These are phyloP conservation scores for Periconia macrospinosa DNA, from an alignment of 2,329 filamentous ascomycete genomes.

Conservation along the genomic window DNA sequence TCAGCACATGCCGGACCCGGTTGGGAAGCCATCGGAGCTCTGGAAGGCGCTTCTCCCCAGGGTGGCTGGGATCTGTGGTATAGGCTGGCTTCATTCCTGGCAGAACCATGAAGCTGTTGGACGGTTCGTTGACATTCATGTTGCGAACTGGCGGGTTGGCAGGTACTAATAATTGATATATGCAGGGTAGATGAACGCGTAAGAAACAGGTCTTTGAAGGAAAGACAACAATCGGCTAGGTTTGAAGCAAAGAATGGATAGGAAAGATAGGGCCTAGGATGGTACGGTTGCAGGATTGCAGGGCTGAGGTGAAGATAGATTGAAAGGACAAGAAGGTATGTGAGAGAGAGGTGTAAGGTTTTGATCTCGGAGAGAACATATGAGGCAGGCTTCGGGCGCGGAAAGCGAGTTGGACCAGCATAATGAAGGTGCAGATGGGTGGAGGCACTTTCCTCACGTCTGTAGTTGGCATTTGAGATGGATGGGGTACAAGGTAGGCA, in stretches of 20 bases:
- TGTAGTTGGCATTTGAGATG: no score
- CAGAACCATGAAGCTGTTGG: slow-evolving; percentile 40
- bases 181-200: slow-evolving; percentile 21
- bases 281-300: slow-evolving; percentile 12
- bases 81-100: slow-evolving; percentile 42
- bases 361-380: background rate
- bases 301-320: slow-evolving; percentile 2
- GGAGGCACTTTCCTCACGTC: no score
- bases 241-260: slow-evolving; percentile 6
- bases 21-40: slow-evolving; percentile 50
- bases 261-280: slow-evolving; percentile 15
- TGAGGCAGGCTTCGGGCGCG: no score
- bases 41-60: slow-evolving; percentile 42
- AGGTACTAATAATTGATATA: slow-evolving; percentile 16
- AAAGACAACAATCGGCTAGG: slow-evolving; percentile 14
- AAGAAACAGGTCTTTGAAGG: slow-evolving; percentile 22
- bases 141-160: slow-evolving; percentile 11
- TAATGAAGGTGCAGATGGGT: background rate
- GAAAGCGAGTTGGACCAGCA: background rate
- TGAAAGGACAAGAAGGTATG: slow-evolving; percentile 5
- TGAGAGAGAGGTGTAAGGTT: background rate
- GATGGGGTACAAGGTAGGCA: no score
- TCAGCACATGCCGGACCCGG: slow-evolving; percentile 45
- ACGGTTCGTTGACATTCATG: slow-evolving; percentile 45
- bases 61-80: slow-evolving; percentile 33